Evolutionary conservation across 257 asterid species (phyloP), one percentile per base, ranked within the genome.

Genomic region (Echium plantagineum): DNA sequence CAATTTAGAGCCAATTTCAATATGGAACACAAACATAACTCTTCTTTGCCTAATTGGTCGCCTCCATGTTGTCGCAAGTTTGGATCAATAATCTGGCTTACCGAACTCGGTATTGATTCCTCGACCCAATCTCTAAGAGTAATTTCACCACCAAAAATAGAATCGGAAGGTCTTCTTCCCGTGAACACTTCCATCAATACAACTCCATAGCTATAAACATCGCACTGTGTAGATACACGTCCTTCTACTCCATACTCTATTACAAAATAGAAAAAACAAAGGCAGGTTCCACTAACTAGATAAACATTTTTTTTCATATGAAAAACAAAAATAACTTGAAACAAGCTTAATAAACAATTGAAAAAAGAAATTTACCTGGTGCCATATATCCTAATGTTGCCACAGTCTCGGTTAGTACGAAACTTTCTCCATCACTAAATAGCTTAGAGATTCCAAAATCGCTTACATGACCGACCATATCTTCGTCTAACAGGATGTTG

Each of bases 141-240:
- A 24, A 3, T 24, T 1, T 24, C 3, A 3, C 26, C 26, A 24
- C 2, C 26, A 24, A 24, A 24, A 3, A 24, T 24, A 24, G 26
- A 24, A 24, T 24, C 26, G 26, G 26, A 24, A 24, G 66, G 61
- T 16, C 58, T 57, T 47, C 52, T 66, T 60, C 71, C 54, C 22
- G 71, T 66, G n/a, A 66, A 60, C 15, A 56, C 60, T 30, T 66
- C 71, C 65, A 60, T 53, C 26, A 66, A 52, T 18, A 66, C 32
- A 22, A 66, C 59, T 13, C 71, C 71, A 52, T 31, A 66, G 66
- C 66, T 66, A 20, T 59, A 66, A 52, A 66, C 66, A 66, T 66
- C 66, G 46, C 60, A 65, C 55, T 2, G 16, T 0, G 47, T 10
- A 12, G 71, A 66, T 5, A 66, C n/a, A 19, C 48, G 31, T 12